Percentiles rank a stretch among this genome's conserved stretches.
Evolutionary conservation across 371 early-diverging fungal genomes (phyloP).

Genomic region (Rhizopus arrhizus): DNA sequence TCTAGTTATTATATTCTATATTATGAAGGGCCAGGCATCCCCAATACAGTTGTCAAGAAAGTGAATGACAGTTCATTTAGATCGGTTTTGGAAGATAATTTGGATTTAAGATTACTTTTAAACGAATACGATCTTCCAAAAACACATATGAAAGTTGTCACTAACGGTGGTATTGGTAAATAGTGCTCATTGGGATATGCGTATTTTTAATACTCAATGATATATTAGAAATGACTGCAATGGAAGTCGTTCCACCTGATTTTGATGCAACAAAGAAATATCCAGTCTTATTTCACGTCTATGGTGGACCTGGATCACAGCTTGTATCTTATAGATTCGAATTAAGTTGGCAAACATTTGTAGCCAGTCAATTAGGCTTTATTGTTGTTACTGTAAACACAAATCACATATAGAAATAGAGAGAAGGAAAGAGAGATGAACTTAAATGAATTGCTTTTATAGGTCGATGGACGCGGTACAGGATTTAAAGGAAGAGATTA

Average conservation of each 20-base stretch:
- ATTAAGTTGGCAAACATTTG: constrained; percentile 76
- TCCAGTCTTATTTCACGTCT: constrained; percentile 88
- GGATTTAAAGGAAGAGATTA: constrained; percentile 85
- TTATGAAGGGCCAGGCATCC: constrained; percentile 89
- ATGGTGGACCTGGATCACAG: constrained; percentile 95
- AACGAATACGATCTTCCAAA: constrained; percentile 61
- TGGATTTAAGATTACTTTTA: constrained; percentile 42
- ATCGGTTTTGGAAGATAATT: constrained; percentile 61
- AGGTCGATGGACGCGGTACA: constrained; percentile 91
- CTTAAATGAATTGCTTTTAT: background rate
- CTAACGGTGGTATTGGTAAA: constrained; percentile 59
- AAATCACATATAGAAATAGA: background rate
- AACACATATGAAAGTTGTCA: constrained; percentile 55
- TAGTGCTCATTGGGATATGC: background rate
- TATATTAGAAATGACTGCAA: constrained; percentile 77
- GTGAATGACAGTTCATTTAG: constrained; percentile 53
- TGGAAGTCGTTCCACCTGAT: constrained; percentile 80
- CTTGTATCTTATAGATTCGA: constrained; percentile 70
- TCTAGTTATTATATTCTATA: constrained; percentile 73
- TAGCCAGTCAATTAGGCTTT: constrained; percentile 64
- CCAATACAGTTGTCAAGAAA: constrained; percentile 74
- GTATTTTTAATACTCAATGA: background rate
- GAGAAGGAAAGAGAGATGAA: background rate
- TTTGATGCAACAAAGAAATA: constrained; percentile 75
- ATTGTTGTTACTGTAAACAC: constrained; percentile 65